These are phyloP conservation scores for Neobulgaria alba DNA, from an alignment of 2,329 filamentous ascomycete genomes.

Conservation along the genomic window DNA sequence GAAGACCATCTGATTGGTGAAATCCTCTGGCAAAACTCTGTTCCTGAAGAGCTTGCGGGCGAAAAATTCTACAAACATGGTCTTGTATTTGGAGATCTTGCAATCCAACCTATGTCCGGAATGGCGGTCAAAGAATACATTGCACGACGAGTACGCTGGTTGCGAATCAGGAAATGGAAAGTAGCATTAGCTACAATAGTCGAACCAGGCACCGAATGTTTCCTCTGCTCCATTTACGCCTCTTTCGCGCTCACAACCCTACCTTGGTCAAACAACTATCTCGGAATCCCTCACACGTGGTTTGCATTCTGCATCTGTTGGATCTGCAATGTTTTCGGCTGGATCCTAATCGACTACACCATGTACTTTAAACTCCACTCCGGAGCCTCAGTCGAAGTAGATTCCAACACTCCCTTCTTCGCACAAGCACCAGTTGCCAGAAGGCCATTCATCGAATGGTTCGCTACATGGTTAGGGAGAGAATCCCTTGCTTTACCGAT, in stretches of 20 bases:
- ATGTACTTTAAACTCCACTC: conserved; percentile 69
- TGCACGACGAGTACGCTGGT: conserved; percentile 76
- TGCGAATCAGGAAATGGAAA: conserved; percentile 90
- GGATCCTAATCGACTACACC: conserved; percentile 69
- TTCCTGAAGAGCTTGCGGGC: conserved; percentile 39
- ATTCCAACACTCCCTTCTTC: conserved; percentile 68
- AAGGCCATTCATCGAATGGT: conserved; percentile 61
- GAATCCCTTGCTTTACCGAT: conserved; percentile 79
- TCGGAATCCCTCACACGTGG: conserved; percentile 59
- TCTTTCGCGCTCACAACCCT: conserved; percentile 71
- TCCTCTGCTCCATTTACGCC: conserved; percentile 75
- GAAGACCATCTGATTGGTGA: conserved; percentile 96
- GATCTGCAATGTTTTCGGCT: conserved; percentile 53
- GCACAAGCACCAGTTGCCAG: conserved; percentile 47
- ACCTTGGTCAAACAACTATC: conserved; percentile 46
- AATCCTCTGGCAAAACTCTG: conserved; percentile 66
- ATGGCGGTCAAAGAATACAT: conserved; percentile 74
- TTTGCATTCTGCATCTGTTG: conserved; percentile 55
- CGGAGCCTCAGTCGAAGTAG: conserved; percentile 58
- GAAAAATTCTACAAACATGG: conserved; percentile 65
- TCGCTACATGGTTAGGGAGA: conserved; percentile 74
- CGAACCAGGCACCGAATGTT: conserved; percentile 83
- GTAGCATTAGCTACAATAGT: conserved; percentile 82
- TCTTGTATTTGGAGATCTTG: conserved; percentile 76
- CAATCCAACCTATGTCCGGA: conserved; percentile 77